Evolutionary conservation across 164 flowering plant species (phyloP).

Genomic region (Annona squamosa): DNA sequence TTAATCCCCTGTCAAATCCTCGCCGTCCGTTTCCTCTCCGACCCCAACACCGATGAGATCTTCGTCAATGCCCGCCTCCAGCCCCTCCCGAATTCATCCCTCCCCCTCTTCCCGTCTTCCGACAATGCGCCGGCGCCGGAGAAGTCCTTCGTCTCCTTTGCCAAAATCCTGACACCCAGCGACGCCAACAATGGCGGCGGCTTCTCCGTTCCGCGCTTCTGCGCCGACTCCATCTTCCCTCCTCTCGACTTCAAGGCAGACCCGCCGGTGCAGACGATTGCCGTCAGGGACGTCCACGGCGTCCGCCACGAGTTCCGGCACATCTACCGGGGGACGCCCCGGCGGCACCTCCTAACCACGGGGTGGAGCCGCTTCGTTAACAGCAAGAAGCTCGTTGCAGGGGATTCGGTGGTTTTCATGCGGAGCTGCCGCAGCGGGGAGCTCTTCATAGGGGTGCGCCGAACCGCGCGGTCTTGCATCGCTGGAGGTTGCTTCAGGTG

Average conservation of each 20-base stretch:
- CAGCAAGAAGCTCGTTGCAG: slow-evolving; percentile 61
- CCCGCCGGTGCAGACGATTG: slow-evolving; percentile 62
- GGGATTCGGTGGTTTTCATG: slow-evolving; percentile 73
- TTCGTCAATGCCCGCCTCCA: slow-evolving; percentile 32
- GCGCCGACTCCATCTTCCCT: slow-evolving; percentile 76
- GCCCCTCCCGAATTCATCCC: background rate
- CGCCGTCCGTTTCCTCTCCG: slow-evolving; percentile 32
- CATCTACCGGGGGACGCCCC: slow-evolving; percentile 67
- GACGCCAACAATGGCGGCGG: slow-evolving; percentile 93
- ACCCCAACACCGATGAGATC: slow-evolving; percentile 50
- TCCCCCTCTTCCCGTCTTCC: background rate
- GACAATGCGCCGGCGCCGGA: background rate
- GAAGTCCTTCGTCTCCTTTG: slow-evolving; percentile 32
- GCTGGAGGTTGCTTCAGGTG: background rate
- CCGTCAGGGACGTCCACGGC: slow-evolving; percentile 43
- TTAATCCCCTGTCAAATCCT: slow-evolving; percentile 32
- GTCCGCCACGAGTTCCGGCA: slow-evolving; percentile 48
- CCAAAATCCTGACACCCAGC: slow-evolving; percentile 58
- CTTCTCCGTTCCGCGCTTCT: slow-evolving; percentile 71
- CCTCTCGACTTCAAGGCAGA: slow-evolving; percentile 41
- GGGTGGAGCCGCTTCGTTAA: slow-evolving; percentile 92
- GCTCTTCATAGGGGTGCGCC: slow-evolving; percentile 47
- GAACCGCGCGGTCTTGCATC: slow-evolving; percentile 20
- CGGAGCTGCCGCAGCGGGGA: slow-evolving; percentile 22
- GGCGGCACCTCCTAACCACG: slow-evolving; percentile 69